Base-by-base conservation (phyloP, 495 filamentous ascomycete species). In the Trichoderma reesei region DNA sequence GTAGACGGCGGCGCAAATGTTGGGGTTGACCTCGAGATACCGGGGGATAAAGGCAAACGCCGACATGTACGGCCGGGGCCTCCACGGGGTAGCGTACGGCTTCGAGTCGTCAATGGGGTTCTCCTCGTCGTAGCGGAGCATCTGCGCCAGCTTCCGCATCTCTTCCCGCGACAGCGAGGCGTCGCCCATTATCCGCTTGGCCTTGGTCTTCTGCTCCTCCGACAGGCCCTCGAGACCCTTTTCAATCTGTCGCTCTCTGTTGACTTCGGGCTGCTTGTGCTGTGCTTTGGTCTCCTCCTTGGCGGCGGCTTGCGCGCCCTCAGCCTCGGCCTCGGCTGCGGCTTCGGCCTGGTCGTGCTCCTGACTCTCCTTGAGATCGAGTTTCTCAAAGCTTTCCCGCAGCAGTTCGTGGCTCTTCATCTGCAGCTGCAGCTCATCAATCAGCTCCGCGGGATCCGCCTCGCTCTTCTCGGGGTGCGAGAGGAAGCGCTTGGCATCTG, bases 11-110 rank as follows among this genome's bases (percentile, higher is more conserved):
- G 91, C 85, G 77, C 94, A 98, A 69, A 96, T 88, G 69, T 89
- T 91, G 72, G 93, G 92, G 79, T 97, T 96, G 70, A 98, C 94
- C 78, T 98, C 94, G 65, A 98, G 83, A 76, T 96, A 98, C 65
- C 89, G 81, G 26, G 94, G 94, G 65, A 98, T 91, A 74, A 96
- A 96, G 14, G 92, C 91, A 73, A 98, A 98, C 3, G 91, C 85
- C 20, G 82, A 78, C 89, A 98, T 92, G 78, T 84, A 98, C 60
- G 86, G 80, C 46, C 92, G 80, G n/a, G 94, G 94, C 37, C 78
- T 73, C 94, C 94, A 98, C 20, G 94, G 94, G 16, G 93, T 96
- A 18, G 81, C 79, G 75, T 98, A 98, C 14, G 94, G 88, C 78
- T 95, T 95, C 60, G 75, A 79, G 42, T 76, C 69, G 74, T 96